Conservation (phyloP, 2,329 filamentous ascomycete species). For the Xylariaceae sp. region DNA sequence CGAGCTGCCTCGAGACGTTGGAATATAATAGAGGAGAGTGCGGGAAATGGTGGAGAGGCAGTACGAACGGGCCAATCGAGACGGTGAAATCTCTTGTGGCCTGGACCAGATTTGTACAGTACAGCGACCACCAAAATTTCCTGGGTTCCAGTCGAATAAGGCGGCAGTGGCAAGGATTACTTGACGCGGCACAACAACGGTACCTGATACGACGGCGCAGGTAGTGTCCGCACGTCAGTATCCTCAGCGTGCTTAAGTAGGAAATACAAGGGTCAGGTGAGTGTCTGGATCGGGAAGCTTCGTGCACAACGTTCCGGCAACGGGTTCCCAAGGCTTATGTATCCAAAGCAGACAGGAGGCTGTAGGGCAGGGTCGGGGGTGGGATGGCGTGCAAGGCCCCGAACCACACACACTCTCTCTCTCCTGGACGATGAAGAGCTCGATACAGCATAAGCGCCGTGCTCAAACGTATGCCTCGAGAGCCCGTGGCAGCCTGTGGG, state of each 20-base stretch:
- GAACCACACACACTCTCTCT: constrained; percentile 2
- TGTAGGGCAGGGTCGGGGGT: constrained; percentile 8
- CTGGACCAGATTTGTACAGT: constrained; percentile 18
- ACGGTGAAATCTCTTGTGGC: constrained; percentile 13
- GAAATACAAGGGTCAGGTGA: constrained; percentile 12
- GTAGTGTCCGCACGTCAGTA: constrained; percentile 16
- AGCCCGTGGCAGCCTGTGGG: constrained; percentile 3
- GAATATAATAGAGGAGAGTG: constrained; percentile 15
- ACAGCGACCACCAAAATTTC: constrained; percentile 16
- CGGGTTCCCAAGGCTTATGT: constrained; percentile 5
- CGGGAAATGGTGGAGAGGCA: constrained; percentile 17
- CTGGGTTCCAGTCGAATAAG: constrained; percentile 19
- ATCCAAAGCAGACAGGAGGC: constrained; percentile 6
- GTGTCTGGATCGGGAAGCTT: constrained; percentile 16
- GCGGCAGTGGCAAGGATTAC: constrained; percentile 15
- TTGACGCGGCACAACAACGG: constrained; percentile 14
- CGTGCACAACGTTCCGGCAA: constrained; percentile 12
- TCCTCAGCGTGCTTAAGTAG: constrained; percentile 13
- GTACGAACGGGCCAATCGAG: constrained; percentile 21
- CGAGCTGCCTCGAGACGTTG: constrained; percentile 16
- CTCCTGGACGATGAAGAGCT: constrained; percentile 1
- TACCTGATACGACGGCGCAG: constrained; percentile 17
- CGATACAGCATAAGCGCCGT: constrained; percentile 4
- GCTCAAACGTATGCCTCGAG: constrained; percentile 4
- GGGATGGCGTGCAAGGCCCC: constrained; percentile 8